Conservation (phyloP, 192 early-diverging fungal species). For the Dissophora ornata region DNA sequence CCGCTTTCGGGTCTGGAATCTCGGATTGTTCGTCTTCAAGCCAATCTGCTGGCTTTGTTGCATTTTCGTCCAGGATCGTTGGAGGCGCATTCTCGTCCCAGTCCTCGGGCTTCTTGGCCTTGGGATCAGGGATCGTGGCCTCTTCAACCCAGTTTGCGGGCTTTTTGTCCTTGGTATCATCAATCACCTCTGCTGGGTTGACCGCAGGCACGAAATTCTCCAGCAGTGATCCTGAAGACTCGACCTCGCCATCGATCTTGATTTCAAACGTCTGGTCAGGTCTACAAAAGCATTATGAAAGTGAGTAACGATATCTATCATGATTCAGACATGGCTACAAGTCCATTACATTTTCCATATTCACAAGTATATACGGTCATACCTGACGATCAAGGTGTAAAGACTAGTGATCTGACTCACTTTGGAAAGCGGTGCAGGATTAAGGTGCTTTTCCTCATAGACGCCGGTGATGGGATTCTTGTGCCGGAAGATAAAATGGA, state of each 20-base stretch:
- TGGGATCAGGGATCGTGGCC: constrained; percentile 84
- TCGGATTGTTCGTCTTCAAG: constrained; percentile 79
- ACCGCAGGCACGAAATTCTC: constrained; percentile 85
- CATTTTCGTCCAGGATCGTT: constrained; percentile 80
- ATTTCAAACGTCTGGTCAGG: constrained; percentile 87
- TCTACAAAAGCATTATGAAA: constrained; percentile 28
- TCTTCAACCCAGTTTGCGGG: constrained; percentile 91
- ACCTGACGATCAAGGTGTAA: constrained; percentile 85
- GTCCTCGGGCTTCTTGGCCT: constrained; percentile 56
- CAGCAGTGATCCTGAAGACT: constrained; percentile 76
- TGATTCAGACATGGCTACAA: neutral
- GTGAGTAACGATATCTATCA: no score
- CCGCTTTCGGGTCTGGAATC: constrained; percentile 81
- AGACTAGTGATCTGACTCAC: constrained; percentile 72
- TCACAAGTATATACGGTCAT: constrained; percentile 13
- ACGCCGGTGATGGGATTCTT: constrained; percentile 86
- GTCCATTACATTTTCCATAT: neutral
- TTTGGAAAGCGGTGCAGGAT: constrained; percentile 75
- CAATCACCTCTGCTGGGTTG: constrained; percentile 88
- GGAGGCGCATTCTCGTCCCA: constrained; percentile 89
- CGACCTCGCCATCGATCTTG: constrained; percentile 75
- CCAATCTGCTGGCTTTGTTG: constrained; percentile 85
- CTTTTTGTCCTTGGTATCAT: constrained; percentile 80
- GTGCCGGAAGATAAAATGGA: constrained; percentile 95
- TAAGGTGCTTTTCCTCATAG: constrained; percentile 89